A percentile compares a stretch with the other conserved stretches of the same genome.
Evolutionary conservation across 139 green algal genomes (phyloP).

Genomic region (Chlamydomonas sphaeroides): DNA sequence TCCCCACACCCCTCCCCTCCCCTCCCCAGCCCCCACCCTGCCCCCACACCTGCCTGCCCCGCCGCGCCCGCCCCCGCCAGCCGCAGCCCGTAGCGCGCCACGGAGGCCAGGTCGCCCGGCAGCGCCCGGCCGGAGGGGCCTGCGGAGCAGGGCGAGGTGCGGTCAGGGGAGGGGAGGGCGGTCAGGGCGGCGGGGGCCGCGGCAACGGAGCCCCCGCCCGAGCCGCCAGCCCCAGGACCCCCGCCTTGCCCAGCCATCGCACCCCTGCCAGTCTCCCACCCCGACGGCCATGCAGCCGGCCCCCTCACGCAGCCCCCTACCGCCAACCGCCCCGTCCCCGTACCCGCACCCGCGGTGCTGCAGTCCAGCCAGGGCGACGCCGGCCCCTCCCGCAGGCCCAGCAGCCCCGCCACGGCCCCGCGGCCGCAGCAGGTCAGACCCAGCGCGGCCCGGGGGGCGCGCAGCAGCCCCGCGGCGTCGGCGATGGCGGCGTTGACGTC

Average conservation of each 20-base stretch:
- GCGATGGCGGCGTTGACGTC: slow-evolving; percentile 71
- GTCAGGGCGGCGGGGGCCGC: not conserved
- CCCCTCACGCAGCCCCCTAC: no score
- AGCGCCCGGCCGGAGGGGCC: slow-evolving; percentile 25
- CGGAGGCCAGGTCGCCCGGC: slow-evolving; percentile 28
- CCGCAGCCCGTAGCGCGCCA: slow-evolving; percentile 10
- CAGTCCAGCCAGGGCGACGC: slow-evolving; percentile 65
- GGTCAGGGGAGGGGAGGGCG: not conserved
- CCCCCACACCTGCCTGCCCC: no score
- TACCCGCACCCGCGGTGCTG: slow-evolving; percentile 27
- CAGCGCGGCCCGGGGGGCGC: slow-evolving; percentile 66
- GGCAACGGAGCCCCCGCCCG: no score
- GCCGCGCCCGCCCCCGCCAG: not conserved
- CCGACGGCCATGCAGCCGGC: no score
- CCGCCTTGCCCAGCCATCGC: no score
- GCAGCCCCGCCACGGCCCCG: slow-evolving; percentile 71
- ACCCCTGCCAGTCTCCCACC: no score
- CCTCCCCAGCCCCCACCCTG: no score
- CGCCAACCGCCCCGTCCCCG: no score
- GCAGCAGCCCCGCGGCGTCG: slow-evolving; percentile 68
- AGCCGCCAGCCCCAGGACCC: no score
- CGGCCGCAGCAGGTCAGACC: slow-evolving; percentile 71
- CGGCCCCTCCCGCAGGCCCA: slow-evolving; percentile 62
- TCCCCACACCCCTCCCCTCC: no score
- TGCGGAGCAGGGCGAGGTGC: not conserved